Conservation (phyloP, 2,329 filamentous ascomycete species). For the Corniculantispora saksenae region DNA sequence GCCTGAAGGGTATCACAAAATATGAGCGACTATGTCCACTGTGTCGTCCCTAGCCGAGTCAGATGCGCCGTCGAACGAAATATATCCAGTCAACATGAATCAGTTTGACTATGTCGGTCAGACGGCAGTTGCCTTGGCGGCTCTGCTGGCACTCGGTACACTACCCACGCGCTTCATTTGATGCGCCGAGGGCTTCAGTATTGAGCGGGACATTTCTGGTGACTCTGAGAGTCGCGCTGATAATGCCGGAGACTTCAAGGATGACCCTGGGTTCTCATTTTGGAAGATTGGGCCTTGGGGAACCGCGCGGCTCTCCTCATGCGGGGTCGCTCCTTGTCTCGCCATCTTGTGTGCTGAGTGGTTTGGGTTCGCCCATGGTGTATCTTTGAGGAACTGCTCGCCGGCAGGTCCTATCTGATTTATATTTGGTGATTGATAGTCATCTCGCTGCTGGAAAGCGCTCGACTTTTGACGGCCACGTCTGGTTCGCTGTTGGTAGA, state of each 20-base stretch:
- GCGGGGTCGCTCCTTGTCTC: conserved; percentile 31
- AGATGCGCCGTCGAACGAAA: conserved; percentile 1
- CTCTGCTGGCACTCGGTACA: conserved; percentile 33
- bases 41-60: conserved; percentile 10
- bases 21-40: conserved; percentile 16
- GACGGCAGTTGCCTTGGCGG: conserved; percentile 37
- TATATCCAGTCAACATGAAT: conserved; percentile 13
- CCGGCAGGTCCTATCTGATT: conserved; percentile 65
- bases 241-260: conserved; percentile 29
- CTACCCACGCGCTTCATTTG: conserved; percentile 36
- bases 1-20: conserved; percentile 41
- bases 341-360: conserved; percentile 65
- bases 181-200: conserved; percentile 34
- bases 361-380: conserved; percentile 89
- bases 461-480: conserved; percentile 40
- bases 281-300: conserved; percentile 17
- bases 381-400: conserved; percentile 86
- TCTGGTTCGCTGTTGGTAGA: conserved; percentile 33
- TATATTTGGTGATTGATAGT: conserved; percentile 51
- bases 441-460: conserved; percentile 43
- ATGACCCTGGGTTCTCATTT: conserved; percentile 6
- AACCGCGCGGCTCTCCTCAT: conserved; percentile 12
- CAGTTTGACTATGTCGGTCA: conserved; percentile 25
- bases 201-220: conserved; percentile 45
- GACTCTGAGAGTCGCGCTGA: conserved; percentile 39